Evolutionary conservation across 2,329 filamentous ascomycete species (phyloP).

Genomic region (Claviceps lovelessii): DNA sequence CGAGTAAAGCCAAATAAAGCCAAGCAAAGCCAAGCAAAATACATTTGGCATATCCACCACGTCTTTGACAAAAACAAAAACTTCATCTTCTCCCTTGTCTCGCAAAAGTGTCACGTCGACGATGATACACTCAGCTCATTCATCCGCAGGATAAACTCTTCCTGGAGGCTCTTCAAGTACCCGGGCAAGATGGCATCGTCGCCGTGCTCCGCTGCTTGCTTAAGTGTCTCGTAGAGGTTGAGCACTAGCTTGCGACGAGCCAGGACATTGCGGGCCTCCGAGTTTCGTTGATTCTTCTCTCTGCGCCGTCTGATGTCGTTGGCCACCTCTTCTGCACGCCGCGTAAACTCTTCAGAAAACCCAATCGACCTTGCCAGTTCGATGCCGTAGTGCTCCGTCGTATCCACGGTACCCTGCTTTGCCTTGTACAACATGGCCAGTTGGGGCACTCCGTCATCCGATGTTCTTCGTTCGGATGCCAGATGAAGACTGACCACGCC

Average conservation of each 20-base stretch:
- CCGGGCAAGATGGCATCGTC: constrained; percentile 43
- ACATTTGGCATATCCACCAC: neutral
- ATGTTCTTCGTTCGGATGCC: constrained; percentile 46
- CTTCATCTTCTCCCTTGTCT: neutral
- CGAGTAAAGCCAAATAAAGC: neutral
- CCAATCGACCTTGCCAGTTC: constrained; percentile 61
- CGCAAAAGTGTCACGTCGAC: neutral
- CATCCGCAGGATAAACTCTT: constrained; percentile 63
- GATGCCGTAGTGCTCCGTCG: constrained; percentile 66
- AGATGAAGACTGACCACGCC: constrained; percentile 78
- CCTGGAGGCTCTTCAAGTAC: constrained; percentile 33
- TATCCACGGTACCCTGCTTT: constrained; percentile 52
- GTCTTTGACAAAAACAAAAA: neutral
- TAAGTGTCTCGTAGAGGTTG: constrained; percentile 55
- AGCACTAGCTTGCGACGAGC: constrained; percentile 60
- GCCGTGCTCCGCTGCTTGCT: constrained; percentile 49
- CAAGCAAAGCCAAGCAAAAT: neutral
- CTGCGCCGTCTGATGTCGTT: constrained; percentile 43
- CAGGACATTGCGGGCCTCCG: constrained; percentile 42
- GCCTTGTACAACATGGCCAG: constrained; percentile 87
- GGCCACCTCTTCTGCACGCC: constrained; percentile 53
- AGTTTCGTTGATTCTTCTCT: constrained; percentile 43
- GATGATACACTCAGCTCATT: constrained; percentile 38
- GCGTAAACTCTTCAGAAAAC: constrained; percentile 52
- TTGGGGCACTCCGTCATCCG: constrained; percentile 35